phyloP scores from a whole-genome alignment of 1,284 basidiomycete species.

The Flammula alnicola region DNA sequence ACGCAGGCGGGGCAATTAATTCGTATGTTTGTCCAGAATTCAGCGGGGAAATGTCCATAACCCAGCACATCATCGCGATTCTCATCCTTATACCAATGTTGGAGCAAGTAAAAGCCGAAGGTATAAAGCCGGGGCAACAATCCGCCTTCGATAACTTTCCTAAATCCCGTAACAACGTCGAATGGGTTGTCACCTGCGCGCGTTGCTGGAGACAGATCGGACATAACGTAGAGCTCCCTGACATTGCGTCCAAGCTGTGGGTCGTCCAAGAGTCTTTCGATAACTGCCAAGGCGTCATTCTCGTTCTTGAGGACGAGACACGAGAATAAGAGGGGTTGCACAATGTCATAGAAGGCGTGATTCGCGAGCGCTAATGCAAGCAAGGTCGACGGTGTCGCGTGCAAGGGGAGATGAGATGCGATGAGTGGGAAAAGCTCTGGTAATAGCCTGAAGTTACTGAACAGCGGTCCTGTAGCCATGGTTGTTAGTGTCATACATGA shows the following conservation, averaged over 20 bases:
- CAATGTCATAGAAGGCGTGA: not conserved
- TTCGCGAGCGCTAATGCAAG: not conserved
- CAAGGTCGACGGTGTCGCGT: not conserved
- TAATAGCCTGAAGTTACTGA: not conserved
- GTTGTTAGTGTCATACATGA: too few relatives aligned
- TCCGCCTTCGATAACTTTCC: not conserved
- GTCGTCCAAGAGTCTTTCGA: slow-evolving; percentile 7
- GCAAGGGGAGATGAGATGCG: not conserved
- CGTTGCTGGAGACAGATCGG: not conserved
- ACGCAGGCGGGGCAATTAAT: not conserved
- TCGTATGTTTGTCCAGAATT: slow-evolving; percentile 1
- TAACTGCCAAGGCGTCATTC: slow-evolving; percentile 4
- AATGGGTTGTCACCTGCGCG: not conserved
- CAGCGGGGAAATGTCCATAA: not conserved
- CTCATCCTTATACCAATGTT: not conserved
- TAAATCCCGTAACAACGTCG: not conserved
- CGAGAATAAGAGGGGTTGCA: slow-evolving; percentile 1
- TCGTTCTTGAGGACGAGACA: slow-evolving; percentile 14
- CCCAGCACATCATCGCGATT: not conserved
- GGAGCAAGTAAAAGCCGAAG: not conserved
- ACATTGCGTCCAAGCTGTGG: not conserved
- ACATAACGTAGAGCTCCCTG: slow-evolving; percentile 10
- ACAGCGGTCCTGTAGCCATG: too few relatives aligned
- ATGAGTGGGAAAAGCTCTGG: slow-evolving; percentile 8
- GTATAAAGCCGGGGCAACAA: slow-evolving; percentile 6